Evolutionary conservation across 768 basidiomycete species (phyloP).

Genomic region (Hypsizygus marmoreus): DNA sequence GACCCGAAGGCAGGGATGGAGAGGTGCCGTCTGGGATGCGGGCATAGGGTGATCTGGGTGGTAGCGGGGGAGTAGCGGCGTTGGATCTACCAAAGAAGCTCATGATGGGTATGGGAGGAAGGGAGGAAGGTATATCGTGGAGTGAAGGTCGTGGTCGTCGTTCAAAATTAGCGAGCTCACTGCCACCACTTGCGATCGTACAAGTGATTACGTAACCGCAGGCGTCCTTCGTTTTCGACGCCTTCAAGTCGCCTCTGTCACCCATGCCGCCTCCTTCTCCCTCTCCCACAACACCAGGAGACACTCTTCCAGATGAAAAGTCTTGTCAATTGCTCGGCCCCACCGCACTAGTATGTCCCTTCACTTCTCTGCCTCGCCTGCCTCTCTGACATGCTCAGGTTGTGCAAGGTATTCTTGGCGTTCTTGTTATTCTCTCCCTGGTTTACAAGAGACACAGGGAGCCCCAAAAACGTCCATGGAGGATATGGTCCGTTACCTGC

Average conservation of each 20-base stretch:
- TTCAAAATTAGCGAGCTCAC: slow-evolving; percentile 3
- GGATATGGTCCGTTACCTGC: slow-evolving; percentile 70
- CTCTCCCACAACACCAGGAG: slow-evolving; percentile 9
- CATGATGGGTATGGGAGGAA: slow-evolving; percentile 29
- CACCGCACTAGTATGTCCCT: slow-evolving; percentile 45
- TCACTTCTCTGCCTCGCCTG: slow-evolving; percentile 35
- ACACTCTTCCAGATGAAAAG: slow-evolving; percentile 43
- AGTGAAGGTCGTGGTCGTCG: slow-evolving; percentile 1
- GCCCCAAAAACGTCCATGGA: slow-evolving; percentile 83
- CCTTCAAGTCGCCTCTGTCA: slow-evolving; percentile 4
- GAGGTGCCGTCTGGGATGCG: slow-evolving; percentile 37
- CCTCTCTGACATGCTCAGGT: slow-evolving; percentile 63
- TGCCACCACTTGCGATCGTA: no score
- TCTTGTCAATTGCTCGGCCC: slow-evolving; percentile 56
- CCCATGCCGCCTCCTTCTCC: neutral
- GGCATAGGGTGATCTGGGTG: slow-evolving; percentile 42
- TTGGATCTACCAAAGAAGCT: slow-evolving; percentile 48
- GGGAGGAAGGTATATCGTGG: neutral
- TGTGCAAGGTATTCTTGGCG: slow-evolving; percentile 87
- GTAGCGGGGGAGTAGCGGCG: slow-evolving; percentile 37
- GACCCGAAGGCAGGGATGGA: slow-evolving; percentile 30
- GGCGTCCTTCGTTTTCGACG: neutral
- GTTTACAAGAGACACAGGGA: slow-evolving; percentile 90
- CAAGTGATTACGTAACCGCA: slow-evolving; percentile 6
- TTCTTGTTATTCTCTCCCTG: slow-evolving; percentile 84